These are phyloP conservation scores for Schwanniomyces yamadae DNA, from an alignment of 805 yeast species.

Conservation along the genomic window DNA sequence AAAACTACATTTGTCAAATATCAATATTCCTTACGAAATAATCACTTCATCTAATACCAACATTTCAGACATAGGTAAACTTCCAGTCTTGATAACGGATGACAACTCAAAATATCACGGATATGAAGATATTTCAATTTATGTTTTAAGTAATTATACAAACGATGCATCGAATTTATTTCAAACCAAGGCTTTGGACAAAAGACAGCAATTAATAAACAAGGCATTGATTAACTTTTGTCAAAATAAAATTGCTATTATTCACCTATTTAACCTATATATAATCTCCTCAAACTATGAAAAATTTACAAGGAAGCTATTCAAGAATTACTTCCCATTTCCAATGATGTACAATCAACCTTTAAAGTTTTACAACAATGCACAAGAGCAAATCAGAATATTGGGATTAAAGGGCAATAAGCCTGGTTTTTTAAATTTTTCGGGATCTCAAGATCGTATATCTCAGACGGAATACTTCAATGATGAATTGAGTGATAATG, in stretches of 20 bases:
- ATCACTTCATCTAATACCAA: slow-evolving; percentile 61
- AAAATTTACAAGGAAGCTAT: slow-evolving; percentile 53
- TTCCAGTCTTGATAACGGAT: slow-evolving; percentile 47
- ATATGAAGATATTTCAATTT: slow-evolving; percentile 12
- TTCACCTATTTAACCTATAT: slow-evolving; percentile 58
- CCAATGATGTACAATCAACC: slow-evolving; percentile 78
- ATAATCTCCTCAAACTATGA: slow-evolving; percentile 60
- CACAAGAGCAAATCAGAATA: slow-evolving; percentile 31
- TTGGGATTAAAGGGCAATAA: slow-evolving; percentile 29
- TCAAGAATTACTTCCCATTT: slow-evolving; percentile 56
- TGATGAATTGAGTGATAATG: slow-evolving; percentile 15
- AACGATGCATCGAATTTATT: neutral
- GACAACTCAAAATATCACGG: slow-evolving; percentile 17
- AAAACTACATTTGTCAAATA: slow-evolving; percentile 16
- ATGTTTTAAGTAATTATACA: neutral
- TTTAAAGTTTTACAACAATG: slow-evolving; percentile 38
- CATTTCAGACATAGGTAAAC: slow-evolving; percentile 44
- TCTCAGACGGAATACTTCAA: slow-evolving; percentile 32
- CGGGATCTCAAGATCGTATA: slow-evolving; percentile 12
- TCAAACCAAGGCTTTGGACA: slow-evolving; percentile 6
- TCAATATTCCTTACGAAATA: slow-evolving; percentile 24
- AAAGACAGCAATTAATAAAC: slow-evolving; percentile 38
- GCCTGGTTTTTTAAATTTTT: slow-evolving; percentile 30
- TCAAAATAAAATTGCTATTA: slow-evolving; percentile 38
- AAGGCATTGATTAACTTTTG: slow-evolving; percentile 45